phyloP scores from a whole-genome alignment of 2,329 filamentous ascomycete species.

The Septoria linicola region DNA sequence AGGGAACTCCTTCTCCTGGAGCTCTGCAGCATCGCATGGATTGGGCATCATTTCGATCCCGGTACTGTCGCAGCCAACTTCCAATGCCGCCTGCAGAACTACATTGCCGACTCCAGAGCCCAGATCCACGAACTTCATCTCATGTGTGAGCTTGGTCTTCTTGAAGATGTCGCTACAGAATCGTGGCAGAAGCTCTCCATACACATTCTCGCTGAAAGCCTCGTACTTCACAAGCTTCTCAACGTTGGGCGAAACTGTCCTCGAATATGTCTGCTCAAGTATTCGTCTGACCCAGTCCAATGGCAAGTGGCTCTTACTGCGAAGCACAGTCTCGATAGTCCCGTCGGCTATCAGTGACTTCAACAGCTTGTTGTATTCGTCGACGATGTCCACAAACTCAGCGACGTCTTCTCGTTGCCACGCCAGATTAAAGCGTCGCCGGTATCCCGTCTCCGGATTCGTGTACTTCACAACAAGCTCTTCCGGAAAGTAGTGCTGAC shows the following conservation, averaged over 20 bases:
- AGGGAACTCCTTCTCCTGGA: slow-evolving; percentile 78
- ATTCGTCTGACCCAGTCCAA: slow-evolving; percentile 69
- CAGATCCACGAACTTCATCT: slow-evolving; percentile 87
- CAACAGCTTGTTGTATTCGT: slow-evolving; percentile 74
- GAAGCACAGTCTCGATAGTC: slow-evolving; percentile 69
- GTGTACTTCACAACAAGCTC: slow-evolving; percentile 66
- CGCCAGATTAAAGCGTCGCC: slow-evolving; percentile 73
- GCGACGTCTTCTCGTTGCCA: slow-evolving; percentile 61
- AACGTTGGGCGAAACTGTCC: slow-evolving; percentile 86
- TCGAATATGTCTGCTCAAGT: slow-evolving; percentile 78
- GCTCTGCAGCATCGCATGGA: slow-evolving; percentile 75
- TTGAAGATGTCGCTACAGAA: slow-evolving; percentile 82
- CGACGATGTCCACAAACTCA: slow-evolving; percentile 71
- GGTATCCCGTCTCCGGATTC: slow-evolving; percentile 70
- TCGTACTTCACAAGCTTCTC: slow-evolving; percentile 81
- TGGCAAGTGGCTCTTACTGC: slow-evolving; percentile 66
- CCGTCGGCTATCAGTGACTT: slow-evolving; percentile 65
- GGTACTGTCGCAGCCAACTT: slow-evolving; percentile 92
- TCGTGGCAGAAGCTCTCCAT: slow-evolving; percentile 84
- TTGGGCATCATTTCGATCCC: slow-evolving; percentile 96
- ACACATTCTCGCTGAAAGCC: slow-evolving; percentile 88
- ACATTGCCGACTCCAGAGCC: slow-evolving; percentile 97
- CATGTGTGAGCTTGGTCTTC: slow-evolving; percentile 73
- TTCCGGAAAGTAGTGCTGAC: slow-evolving; percentile 73
- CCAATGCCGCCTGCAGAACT: slow-evolving; percentile 86